Percentiles rank a stretch among this genome's conserved stretches.
These are phyloP conservation scores for Cadophora sp. DNA, from an alignment of 2,329 filamentous ascomycete species.

Conservation along the genomic window DNA sequence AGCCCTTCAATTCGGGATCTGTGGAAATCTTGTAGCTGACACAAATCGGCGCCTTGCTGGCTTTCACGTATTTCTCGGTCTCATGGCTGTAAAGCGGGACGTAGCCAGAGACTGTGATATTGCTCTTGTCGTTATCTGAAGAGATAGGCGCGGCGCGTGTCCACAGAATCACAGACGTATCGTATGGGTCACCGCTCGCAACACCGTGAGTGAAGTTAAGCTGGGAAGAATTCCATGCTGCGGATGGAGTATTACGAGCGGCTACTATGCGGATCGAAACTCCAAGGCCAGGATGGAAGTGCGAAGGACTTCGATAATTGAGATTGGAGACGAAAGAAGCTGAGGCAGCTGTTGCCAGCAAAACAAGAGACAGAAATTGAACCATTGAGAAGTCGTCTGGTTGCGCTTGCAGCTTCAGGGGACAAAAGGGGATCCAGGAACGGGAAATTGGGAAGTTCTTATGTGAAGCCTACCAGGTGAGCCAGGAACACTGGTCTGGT, in stretches of 20 bases:
- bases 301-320: constrained; percentile 72
- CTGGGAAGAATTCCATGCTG: constrained; percentile 40
- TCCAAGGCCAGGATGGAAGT: constrained; percentile 66
- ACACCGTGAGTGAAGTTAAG: constrained; percentile 71
- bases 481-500: constrained; percentile 1
- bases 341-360: constrained; percentile 21
- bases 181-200: constrained; percentile 54
- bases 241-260: constrained; percentile 39
- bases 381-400: constrained; percentile 11
- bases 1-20: constrained; percentile 51
- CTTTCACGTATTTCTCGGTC: constrained; percentile 54
- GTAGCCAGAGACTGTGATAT: constrained; percentile 51
- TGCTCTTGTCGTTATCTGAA: constrained; percentile 53
- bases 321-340: constrained; percentile 53
- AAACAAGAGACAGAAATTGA: constrained; percentile 21
- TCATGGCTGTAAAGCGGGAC: constrained; percentile 55
- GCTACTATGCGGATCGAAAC: constrained; percentile 68
- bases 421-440: neutral
- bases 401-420: constrained; percentile 1
- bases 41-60: constrained; percentile 68
- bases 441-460: constrained; percentile 4
- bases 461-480: neutral
- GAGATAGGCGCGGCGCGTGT: constrained; percentile 53
- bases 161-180: constrained; percentile 65
- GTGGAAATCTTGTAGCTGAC: constrained; percentile 67